These are phyloP conservation scores for Pelargonium australe DNA, from an alignment of 441 rosid species.

Conservation along the genomic window DNA sequence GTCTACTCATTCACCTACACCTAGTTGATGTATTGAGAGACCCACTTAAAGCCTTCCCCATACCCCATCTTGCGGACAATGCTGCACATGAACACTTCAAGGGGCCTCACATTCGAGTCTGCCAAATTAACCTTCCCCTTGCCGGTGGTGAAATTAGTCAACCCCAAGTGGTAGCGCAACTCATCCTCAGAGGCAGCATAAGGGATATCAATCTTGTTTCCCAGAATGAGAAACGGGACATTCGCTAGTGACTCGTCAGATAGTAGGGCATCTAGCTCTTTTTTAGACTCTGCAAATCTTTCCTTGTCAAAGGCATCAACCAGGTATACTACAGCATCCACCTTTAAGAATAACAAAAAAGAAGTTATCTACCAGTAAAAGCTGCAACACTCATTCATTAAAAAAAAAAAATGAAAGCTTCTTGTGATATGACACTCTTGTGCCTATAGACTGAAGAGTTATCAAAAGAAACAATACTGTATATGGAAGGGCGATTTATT, in stretches of 20 bases:
- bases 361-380: not conserved
- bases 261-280: constrained; percentile 58
- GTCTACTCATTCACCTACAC: constrained; percentile 21
- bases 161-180: constrained; percentile 43
- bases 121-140: constrained; percentile 46
- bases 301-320: constrained; percentile 62
- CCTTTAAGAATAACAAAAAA: constrained; percentile 23
- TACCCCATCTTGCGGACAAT: constrained; percentile 59
- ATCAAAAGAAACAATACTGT: not conserved
- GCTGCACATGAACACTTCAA: constrained; percentile 63
- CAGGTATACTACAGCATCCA: constrained; percentile 54
- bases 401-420: not conserved
- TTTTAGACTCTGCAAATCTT: constrained; percentile 50
- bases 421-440: not conserved
- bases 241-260: constrained; percentile 44
- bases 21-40: constrained; percentile 44
- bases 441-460: not conserved
- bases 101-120: constrained; percentile 42
- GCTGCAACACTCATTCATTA: not conserved
- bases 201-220: constrained; percentile 61
- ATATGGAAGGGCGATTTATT: not conserved
- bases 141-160: constrained; percentile 56
- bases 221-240: constrained; percentile 56
- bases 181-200: constrained; percentile 63
- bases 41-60: constrained; percentile 49